phyloP scores from a whole-genome alignment of 2,329 filamentous ascomycete genomes.

The Blastomyces percursus region DNA sequence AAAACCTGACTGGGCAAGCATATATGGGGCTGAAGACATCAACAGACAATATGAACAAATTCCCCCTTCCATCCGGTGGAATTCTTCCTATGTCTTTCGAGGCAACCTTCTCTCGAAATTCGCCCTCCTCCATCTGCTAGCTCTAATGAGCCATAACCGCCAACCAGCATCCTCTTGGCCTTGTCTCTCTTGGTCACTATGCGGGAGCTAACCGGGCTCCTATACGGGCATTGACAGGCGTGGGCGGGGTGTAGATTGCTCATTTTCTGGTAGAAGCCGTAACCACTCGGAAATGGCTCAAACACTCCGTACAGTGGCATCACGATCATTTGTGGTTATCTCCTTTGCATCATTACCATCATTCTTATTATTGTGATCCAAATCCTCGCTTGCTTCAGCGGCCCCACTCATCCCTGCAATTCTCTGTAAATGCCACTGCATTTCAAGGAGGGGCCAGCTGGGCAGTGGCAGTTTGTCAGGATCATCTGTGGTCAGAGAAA shows the following conservation, averaged over 20 bases:
- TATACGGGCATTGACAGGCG: background rate
- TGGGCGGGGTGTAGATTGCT: background rate
- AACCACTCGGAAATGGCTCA: background rate
- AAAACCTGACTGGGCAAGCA: too few species aligned
- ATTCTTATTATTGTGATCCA: background rate
- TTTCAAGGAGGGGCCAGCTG: conserved; percentile 1
- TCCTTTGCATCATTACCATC: background rate
- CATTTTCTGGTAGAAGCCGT: background rate
- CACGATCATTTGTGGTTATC: background rate
- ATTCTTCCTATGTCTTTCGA: too few species aligned
- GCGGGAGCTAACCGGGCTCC: background rate
- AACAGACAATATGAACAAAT: too few species aligned
- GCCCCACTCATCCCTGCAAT: conserved; percentile 3
- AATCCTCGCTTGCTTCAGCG: background rate
- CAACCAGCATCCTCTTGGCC: too few species aligned
- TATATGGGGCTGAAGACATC: too few species aligned
- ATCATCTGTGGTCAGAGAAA: background rate
- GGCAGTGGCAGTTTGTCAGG: background rate
- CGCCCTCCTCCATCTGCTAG: too few species aligned
- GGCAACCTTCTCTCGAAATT: too few species aligned
- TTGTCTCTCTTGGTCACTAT: too few species aligned
- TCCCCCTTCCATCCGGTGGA: too few species aligned
- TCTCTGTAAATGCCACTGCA: conserved; percentile 3
- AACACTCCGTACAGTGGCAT: background rate
- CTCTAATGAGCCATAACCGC: too few species aligned